These are phyloP conservation scores for Botrytis cinerea DNA, from an alignment of 2,329 filamentous ascomycete species.

Conservation along the genomic window DNA sequence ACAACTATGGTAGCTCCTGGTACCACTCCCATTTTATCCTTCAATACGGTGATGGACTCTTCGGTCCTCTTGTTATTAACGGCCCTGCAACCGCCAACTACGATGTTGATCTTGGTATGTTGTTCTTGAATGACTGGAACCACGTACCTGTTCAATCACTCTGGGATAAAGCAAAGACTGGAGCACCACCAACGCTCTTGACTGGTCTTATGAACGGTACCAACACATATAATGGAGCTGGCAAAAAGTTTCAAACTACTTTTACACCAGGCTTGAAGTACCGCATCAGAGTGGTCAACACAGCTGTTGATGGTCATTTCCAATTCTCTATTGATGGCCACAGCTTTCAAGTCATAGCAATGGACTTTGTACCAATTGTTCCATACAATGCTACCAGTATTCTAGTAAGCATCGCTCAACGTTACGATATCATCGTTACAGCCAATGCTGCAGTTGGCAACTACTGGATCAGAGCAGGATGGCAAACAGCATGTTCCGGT, in stretches of 20 bases:
- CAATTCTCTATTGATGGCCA: constrained; percentile 56
- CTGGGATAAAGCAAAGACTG: constrained; percentile 28
- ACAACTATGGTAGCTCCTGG: constrained; percentile 38
- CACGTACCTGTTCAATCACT: constrained; percentile 45
- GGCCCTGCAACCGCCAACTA: constrained; percentile 39
- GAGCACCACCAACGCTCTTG: constrained; percentile 37
- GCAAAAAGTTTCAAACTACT: constrained; percentile 20
- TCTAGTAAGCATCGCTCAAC: constrained; percentile 53
- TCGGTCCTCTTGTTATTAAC: constrained; percentile 44
- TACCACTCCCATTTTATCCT: constrained; percentile 59
- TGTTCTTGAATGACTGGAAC: constrained; percentile 25
- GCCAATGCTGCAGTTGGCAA: constrained; percentile 57
- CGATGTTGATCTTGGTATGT: constrained; percentile 25
- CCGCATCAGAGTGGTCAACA: constrained; percentile 50
- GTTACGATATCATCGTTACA: constrained; percentile 49
- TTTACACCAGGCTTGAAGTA: constrained; percentile 42
- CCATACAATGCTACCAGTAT: constrained; percentile 52
- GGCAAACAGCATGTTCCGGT: constrained; percentile 56
- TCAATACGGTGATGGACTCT: constrained; percentile 52
- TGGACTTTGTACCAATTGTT: constrained; percentile 58
- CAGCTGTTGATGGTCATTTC: constrained; percentile 46
- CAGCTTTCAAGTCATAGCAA: constrained; percentile 55
- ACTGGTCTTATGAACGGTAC: constrained; percentile 51
- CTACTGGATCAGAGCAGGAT: constrained; percentile 56
- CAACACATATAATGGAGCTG: constrained; percentile 37